Evolutionary conservation across 139 green algal species (phyloP), one percentile per base, ranked within the genome.

Genomic region (Tetradesmus lagerheimii): DNA sequence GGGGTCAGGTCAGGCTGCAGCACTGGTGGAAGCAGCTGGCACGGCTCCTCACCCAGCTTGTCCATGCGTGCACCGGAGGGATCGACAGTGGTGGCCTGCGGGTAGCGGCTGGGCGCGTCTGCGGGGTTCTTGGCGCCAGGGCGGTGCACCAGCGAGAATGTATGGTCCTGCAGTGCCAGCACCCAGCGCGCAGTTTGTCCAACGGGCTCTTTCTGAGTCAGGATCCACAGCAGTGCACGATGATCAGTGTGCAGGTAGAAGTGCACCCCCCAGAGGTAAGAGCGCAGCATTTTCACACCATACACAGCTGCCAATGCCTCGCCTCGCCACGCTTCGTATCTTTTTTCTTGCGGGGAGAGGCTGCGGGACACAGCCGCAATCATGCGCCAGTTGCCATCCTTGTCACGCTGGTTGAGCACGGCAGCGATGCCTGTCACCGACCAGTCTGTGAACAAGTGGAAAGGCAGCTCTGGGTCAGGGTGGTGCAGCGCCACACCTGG

Each of bases 351-450:
- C 23, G 4, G 14, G 38, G 41, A 50, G 6, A 81, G 83, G 12
- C 31, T 64, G 8, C 64, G 29, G 39, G 31, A 80, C 11, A 50
- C 37, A 14, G 27, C 71, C 5, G 62, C 83, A n/a, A 89, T 35
- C 75, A 94, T 80, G 62, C 85, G 88, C 47, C 92, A 87, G 1
- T 75, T 50, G 1, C 38, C 76, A 53, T 92, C 75, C 39, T 91
- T 79, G 43, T 87, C 86, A 3, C 83, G 20, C 29, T 93, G 90
- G 1, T 81, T 85, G 14, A 93, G 80, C 15, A 95, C 91, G 6
- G 83, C 93, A 45, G 87, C 90, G 25, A 93, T 85, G 25, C 89
- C 88, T 0, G 77, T 34, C 0, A 29, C 23, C 0, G 2, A 84
- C 37, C 80, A 93, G 80, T 93, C 91, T 6, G 37, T 89, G 41